Conservation (phyloP, 2,329 filamentous ascomycete genomes). For the Colletotrichum sp. region DNA sequence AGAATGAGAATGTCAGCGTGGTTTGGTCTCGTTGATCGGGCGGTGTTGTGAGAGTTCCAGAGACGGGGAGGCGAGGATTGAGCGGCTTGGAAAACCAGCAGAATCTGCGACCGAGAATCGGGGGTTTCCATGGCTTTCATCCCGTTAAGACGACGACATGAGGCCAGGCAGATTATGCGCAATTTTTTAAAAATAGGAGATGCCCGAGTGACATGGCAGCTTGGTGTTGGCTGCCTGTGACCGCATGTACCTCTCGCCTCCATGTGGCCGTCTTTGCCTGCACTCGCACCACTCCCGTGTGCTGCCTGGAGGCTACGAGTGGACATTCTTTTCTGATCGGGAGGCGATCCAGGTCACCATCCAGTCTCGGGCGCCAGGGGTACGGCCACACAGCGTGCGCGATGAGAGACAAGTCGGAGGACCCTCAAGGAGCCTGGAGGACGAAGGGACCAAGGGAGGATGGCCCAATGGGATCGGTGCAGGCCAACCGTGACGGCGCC, state of each 20-base stretch:
- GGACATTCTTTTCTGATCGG: neutral
- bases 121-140: constrained; percentile 14
- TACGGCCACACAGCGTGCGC: neutral
- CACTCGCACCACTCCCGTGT: neutral
- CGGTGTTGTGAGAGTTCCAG: neutral
- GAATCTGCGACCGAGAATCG: neutral
- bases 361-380: neutral
- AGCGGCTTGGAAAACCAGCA: neutral
- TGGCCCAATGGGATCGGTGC: neutral
- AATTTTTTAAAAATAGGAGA: constrained; percentile 3
- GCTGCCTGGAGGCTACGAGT: neutral
- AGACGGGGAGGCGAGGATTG: neutral
- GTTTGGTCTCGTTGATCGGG: neutral
- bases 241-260: neutral
- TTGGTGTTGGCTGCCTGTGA: neutral
- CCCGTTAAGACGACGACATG: neutral
- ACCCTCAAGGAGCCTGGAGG: neutral
- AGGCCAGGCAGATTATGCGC: constrained; percentile 7
- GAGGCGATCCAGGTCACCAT: neutral
- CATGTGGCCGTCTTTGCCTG: neutral
- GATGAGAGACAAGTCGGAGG: neutral
- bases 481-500: neutral
- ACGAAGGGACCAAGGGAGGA: neutral
- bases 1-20: neutral
- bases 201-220: neutral